Evolutionary conservation across 768 basidiomycete genomes (phyloP).

Genomic region (Tulasnella sp.): DNA sequence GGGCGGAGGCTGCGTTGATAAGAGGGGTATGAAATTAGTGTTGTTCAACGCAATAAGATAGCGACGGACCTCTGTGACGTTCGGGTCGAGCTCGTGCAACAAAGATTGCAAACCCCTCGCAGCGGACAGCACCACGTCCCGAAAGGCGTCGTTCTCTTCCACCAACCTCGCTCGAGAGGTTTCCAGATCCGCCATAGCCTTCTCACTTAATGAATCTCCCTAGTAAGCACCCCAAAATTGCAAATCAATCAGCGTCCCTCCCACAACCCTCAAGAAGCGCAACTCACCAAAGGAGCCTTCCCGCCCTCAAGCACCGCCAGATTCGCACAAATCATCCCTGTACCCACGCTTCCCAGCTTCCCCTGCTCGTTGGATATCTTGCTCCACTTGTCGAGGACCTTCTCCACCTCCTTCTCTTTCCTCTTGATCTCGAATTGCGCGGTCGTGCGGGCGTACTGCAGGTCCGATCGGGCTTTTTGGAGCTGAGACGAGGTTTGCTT

Average conservation of each 20-base stretch:
- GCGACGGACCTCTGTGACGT: neutral
- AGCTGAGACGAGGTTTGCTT: slow-evolving; percentile 61
- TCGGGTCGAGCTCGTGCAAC: slow-evolving; percentile 30
- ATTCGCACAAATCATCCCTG: slow-evolving; percentile 38
- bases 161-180: slow-evolving; percentile 45
- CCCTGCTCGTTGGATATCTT: slow-evolving; percentile 59
- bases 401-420: slow-evolving; percentile 68
- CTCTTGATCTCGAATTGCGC: slow-evolving; percentile 66
- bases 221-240: slow-evolving; percentile 9
- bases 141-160: slow-evolving; percentile 54
- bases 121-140: slow-evolving; percentile 45
- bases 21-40: neutral
- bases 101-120: slow-evolving; percentile 43
- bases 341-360: slow-evolving; percentile 38
- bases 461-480: slow-evolving; percentile 53
- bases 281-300: slow-evolving; percentile 5
- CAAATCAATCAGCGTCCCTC: too few species aligned
- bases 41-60: neutral
- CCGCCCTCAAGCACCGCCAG: neutral
- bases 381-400: slow-evolving; percentile 60
- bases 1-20: neutral
- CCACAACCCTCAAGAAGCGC: neutral
- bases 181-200: slow-evolving; percentile 64
- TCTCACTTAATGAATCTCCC: slow-evolving; percentile 47
- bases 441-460: slow-evolving; percentile 58